phyloP scores from a whole-genome alignment of 2,329 filamentous ascomycete genomes.

The Phoma sp. region DNA sequence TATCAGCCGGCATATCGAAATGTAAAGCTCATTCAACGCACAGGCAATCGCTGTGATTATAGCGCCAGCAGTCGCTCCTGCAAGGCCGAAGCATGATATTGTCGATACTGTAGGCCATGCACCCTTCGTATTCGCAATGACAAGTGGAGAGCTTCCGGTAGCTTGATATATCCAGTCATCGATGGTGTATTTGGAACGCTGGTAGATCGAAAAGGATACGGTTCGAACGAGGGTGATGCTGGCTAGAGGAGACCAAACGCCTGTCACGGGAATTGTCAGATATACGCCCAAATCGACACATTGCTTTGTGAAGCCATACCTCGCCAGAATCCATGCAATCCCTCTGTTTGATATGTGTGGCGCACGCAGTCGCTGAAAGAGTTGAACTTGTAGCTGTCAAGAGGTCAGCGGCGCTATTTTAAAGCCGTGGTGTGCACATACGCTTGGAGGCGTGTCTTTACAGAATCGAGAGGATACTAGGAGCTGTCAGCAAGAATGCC shows the following conservation, averaged over 20 bases:
- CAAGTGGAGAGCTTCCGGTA: constrained; percentile 74
- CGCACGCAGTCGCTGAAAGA: constrained; percentile 77
- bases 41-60: constrained; percentile 83
- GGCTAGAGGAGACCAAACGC: constrained; percentile 80
- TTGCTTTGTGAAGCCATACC: constrained; percentile 52
- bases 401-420: constrained; percentile 23
- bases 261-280: constrained; percentile 43
- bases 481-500: constrained; percentile 27
- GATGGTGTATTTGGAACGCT: constrained; percentile 75
- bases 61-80: constrained; percentile 80
- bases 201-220: constrained; percentile 82
- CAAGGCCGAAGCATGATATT: constrained; percentile 76
- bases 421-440: constrained; percentile 34
- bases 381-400: constrained; percentile 71
- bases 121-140: constrained; percentile 73
- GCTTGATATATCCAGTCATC: constrained; percentile 71
- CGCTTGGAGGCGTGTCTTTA: constrained; percentile 89
- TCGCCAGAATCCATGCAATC: constrained; percentile 59
- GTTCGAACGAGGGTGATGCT: constrained; percentile 80
- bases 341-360: constrained; percentile 71
- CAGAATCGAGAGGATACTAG: constrained; percentile 82
- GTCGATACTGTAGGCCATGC: constrained; percentile 77
- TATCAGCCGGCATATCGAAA: constrained; percentile 18
- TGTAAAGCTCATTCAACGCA: constrained; percentile 25
- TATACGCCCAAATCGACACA: constrained; percentile 3